These are phyloP conservation scores for Cryphonectria radicalis DNA, from an alignment of 2,329 filamentous ascomycete genomes.

Conservation along the genomic window DNA sequence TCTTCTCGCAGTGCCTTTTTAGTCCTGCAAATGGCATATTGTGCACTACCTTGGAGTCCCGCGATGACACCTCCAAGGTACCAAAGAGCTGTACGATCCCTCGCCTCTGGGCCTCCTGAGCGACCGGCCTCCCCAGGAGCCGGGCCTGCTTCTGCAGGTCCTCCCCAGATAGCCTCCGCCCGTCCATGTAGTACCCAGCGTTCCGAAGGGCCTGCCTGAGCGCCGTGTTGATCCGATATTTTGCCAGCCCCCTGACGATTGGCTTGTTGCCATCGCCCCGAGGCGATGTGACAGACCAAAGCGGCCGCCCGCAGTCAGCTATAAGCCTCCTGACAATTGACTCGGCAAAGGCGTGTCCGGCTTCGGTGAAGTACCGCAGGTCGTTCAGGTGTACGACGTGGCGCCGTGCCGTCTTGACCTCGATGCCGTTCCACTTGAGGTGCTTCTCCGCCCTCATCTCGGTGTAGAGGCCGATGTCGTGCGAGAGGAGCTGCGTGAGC, in stretches of 20 bases:
- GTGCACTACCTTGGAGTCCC: conserved; percentile 20
- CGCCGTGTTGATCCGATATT: conserved; percentile 29
- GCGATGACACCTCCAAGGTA: conserved; percentile 27
- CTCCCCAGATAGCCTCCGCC: conserved; percentile 19
- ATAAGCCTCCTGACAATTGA: conserved; percentile 19
- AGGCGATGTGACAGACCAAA: conserved; percentile 14
- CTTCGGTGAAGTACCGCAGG: conserved; percentile 17
- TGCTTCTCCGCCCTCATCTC: conserved; percentile 4
- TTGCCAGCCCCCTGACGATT: conserved; percentile 19
- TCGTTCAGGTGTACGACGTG: conserved; percentile 11
- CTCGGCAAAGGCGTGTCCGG: conserved; percentile 10
- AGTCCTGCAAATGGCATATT: conserved; percentile 15
- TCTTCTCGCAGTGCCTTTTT: conserved; percentile 18
- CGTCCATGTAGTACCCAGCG: conserved; percentile 33
- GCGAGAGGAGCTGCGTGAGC: neutral
- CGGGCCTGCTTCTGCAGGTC: neutral
- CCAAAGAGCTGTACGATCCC: conserved; percentile 29
- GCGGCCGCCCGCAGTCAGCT: conserved; percentile 17
- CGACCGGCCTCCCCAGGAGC: neutral
- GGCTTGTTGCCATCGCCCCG: neutral
- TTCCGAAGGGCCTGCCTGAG: conserved; percentile 32
- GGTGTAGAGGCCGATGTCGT: conserved; percentile 16
- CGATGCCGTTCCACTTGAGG: neutral
- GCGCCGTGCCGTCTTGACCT: conserved; percentile 10
- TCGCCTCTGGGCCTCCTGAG: neutral